Conservation (phyloP, 768 basidiomycete genomes). For the Mrakia gelida region DNA sequence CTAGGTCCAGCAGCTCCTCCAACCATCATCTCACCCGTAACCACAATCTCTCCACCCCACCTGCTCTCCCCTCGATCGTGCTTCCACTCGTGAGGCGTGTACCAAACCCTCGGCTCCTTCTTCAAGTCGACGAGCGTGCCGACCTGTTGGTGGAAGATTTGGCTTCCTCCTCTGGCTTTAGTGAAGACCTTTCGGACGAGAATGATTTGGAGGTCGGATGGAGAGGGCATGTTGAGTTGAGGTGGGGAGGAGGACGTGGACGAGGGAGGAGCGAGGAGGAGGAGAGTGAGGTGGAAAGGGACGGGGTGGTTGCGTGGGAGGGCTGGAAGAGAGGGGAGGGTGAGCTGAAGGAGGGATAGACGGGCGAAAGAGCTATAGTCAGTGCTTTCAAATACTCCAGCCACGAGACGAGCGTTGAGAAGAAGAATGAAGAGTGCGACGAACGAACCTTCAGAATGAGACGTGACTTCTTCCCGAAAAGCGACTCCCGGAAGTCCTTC, state of each 20-base stretch:
- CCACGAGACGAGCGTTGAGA: too few species aligned
- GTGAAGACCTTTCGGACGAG: background rate
- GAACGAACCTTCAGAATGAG: background rate
- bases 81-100: background rate
- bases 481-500: background rate
- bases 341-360: background rate
- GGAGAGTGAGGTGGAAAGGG: constrained; percentile 4
- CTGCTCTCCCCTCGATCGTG: background rate
- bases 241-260: background rate
- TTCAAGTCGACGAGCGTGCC: background rate
- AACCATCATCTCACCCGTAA: background rate
- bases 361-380: too few species aligned
- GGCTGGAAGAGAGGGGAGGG: background rate
- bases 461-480: background rate
- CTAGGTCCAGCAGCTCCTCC: constrained; percentile 5
- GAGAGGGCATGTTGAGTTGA: background rate
- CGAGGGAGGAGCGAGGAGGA: constrained; percentile 2
- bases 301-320: background rate
- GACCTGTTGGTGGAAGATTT: background rate
- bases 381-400: too few species aligned
- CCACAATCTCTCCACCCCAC: background rate
- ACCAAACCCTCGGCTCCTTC: background rate
- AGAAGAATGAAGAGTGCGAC: background rate
- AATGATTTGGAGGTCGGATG: background rate
- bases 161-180: background rate